Base-by-base conservation (phyloP, 2,329 filamentous ascomycete species). In the Curvularia hawaiiensis region DNA sequence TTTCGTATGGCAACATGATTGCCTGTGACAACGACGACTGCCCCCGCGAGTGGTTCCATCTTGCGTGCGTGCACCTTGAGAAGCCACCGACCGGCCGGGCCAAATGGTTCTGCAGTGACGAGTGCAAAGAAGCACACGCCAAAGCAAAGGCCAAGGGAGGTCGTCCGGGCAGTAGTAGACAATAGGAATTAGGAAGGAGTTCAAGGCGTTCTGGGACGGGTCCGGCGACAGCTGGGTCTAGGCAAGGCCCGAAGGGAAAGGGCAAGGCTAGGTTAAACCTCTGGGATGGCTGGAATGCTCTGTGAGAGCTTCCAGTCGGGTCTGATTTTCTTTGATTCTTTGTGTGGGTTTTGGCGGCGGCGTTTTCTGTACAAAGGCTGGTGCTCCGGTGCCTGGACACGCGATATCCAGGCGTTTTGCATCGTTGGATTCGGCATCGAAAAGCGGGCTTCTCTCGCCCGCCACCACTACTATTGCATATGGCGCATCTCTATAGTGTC, bases 1-100 rank as follows among this genome's bases (percentile, higher is more conserved):
- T 88, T 38, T 85, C 82, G 61, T 88, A 87, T 68, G 86, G 86
- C 18, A 84, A 87, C 67, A 89, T 89, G 86, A 84, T 89, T 40
- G 86, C 85, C 12, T 89, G 86, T 67, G 86, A 89, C 71, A 88
- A 88, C 69, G 84, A 86, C 38, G 78, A 81, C 55, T 89, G 86
- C 75, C 81, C 83, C 12, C 83, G 84, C 61, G 85, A 89, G 70
- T 89, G 86, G 86, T 89, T 89, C 73, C 86, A 89, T 78, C 81
- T 87, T 72, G 84, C 82, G 40, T 89, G 86, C 65, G 85, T 88
- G 50, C 84, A 85, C 20, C 76, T 89, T 66, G 84, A 82, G 43
- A 82, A 83, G 64, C 83, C 86, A 63, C 86, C 86, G 0, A 79
- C 79, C 16, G 65, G 67, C n/a, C 62, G 70, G 39, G 69, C 72